These are phyloP conservation scores for Phylloporus sp. DNA, from an alignment of 768 basidiomycete species.

Conservation along the genomic window DNA sequence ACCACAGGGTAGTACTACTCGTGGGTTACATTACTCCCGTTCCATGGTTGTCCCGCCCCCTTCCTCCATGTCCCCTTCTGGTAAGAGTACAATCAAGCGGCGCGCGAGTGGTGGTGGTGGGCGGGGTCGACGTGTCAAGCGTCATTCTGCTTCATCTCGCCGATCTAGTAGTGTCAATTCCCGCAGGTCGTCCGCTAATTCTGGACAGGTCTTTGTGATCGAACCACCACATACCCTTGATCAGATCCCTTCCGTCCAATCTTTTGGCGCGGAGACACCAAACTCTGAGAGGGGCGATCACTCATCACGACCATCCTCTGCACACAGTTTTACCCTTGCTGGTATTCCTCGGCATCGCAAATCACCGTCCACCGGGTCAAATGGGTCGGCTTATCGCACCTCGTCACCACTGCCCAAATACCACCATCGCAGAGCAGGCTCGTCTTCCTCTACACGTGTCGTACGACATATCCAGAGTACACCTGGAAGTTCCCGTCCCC, in stretches of 20 bases:
- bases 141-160: slow-evolving; percentile 73
- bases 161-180: slow-evolving; percentile 93
- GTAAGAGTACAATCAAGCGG: slow-evolving; percentile 43
- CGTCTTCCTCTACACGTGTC: slow-evolving; percentile 79
- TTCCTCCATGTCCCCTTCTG: slow-evolving; percentile 26
- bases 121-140: slow-evolving; percentile 52
- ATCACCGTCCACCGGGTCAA: slow-evolving; percentile 74
- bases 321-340: slow-evolving; percentile 70
- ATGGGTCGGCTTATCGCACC: slow-evolving; percentile 60
- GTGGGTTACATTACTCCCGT: slow-evolving; percentile 23
- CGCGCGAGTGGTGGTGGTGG: slow-evolving; percentile 43
- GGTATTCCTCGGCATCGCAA: slow-evolving; percentile 54
- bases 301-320: slow-evolving; percentile 77
- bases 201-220: slow-evolving; percentile 42
- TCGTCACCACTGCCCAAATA: slow-evolving; percentile 72
- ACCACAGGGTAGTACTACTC: slow-evolving; percentile 19
- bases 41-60: slow-evolving; percentile 23
- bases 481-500: slow-evolving; percentile 32
- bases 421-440: slow-evolving; percentile 73
- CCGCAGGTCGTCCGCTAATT: slow-evolving; percentile 57
- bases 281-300: slow-evolving; percentile 80
- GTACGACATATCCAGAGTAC: slow-evolving; percentile 56
- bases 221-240: slow-evolving; percentile 49
- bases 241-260: slow-evolving; percentile 58
- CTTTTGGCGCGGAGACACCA: slow-evolving; percentile 77